Evolutionary conservation across 2,329 filamentous ascomycete genomes (phyloP).

Genomic region (Tolypocladium tundrense): DNA sequence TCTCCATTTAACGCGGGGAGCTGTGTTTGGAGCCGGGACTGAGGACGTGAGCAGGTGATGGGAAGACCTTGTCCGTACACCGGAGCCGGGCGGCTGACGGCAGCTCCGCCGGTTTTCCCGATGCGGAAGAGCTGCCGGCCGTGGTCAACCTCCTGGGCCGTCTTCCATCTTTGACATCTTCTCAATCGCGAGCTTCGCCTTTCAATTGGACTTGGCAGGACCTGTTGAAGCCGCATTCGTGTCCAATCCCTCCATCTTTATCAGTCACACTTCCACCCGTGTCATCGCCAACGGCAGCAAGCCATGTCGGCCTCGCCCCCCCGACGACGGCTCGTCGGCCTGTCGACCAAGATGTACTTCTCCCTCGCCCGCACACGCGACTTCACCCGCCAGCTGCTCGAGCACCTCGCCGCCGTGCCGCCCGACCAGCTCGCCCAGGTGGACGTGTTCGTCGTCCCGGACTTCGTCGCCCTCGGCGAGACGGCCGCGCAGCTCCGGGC

Average conservation of each 20-base stretch:
- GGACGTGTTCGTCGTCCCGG: slow-evolving; percentile 69
- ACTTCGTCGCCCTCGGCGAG: slow-evolving; percentile 58
- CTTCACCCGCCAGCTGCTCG: slow-evolving; percentile 41
- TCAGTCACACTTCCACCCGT: not conserved
- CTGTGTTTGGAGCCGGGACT: too few relatives aligned
- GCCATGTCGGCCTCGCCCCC: slow-evolving; percentile 3
- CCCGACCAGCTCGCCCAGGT: slow-evolving; percentile 36
- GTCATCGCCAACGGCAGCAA: not conserved
- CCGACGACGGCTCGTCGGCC: slow-evolving; percentile 55
- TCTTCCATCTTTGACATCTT: not conserved
- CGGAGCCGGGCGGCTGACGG: too few relatives aligned
- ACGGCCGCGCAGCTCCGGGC: slow-evolving; percentile 36
- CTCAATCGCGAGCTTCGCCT: not conserved
- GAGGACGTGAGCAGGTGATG: not conserved
- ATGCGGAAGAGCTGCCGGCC: slow-evolving; percentile 2
- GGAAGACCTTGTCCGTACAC: not conserved
- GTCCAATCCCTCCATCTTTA: not conserved
- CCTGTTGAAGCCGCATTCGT: not conserved
- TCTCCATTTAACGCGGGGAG: too few relatives aligned
- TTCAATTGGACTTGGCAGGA: not conserved
- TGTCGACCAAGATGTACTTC: slow-evolving; percentile 77
- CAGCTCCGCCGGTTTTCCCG: slow-evolving; percentile 3
- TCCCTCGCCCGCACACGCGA: slow-evolving; percentile 49
- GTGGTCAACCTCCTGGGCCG: not conserved
- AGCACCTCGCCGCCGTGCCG: slow-evolving; percentile 31